These are phyloP conservation scores for Lathyrus sativus DNA, from an alignment of 306 rosid genomes.

Conservation along the genomic window DNA sequence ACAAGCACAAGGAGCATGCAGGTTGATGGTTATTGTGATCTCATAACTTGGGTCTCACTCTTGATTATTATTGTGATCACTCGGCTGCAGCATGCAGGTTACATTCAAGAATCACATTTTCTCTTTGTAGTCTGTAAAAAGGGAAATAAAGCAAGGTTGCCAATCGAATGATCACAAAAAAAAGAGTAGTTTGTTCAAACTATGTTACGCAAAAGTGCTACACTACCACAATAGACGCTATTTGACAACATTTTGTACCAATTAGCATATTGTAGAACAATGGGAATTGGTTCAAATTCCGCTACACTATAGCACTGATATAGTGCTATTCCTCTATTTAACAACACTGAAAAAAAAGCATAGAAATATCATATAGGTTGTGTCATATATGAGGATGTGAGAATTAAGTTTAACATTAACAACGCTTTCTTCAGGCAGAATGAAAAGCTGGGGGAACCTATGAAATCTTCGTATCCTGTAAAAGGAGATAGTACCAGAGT, in stretches of 20 bases:
- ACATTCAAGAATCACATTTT: not conserved
- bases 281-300: not conserved
- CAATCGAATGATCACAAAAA: not conserved
- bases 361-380: not conserved
- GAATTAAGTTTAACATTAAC: not conserved
- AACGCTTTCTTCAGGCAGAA: not conserved
- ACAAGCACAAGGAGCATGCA: too few species aligned
- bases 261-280: not conserved
- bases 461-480: constrained; percentile 3
- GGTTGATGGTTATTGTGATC: too few species aligned
- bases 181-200: not conserved
- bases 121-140: not conserved
- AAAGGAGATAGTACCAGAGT: not conserved
- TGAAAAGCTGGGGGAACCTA: not conserved
- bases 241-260: not conserved
- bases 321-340: not conserved
- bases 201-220: not conserved
- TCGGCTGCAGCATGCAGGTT: not conserved
- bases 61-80: not conserved
- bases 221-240: not conserved
- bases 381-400: not conserved
- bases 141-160: not conserved
- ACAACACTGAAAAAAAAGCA: not conserved
- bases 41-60: not conserved
- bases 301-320: not conserved